phyloP scores from a whole-genome alignment of 345 rosid species.

The Bruguiera parviflora region DNA sequence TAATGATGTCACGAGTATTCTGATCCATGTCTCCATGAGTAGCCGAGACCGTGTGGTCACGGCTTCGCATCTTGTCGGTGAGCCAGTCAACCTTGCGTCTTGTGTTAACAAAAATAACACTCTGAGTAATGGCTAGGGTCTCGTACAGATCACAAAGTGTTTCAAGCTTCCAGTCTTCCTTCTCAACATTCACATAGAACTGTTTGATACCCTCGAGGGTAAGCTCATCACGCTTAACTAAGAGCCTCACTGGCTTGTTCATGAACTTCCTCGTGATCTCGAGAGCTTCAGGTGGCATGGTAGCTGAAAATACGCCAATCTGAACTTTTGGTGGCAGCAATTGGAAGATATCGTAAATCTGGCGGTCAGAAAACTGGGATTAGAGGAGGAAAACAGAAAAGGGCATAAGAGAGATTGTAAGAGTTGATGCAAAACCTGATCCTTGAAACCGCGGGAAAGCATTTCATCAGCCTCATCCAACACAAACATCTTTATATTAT shows the following conservation, averaged over 20 bases:
- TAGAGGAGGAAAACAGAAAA: not conserved
- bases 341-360: constrained; percentile 33
- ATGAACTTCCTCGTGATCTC: constrained; percentile 33
- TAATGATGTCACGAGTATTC: constrained; percentile 51
- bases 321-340: constrained; percentile 31
- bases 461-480: constrained; percentile 96
- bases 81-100: constrained; percentile 36
- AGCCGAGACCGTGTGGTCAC: constrained; percentile 33
- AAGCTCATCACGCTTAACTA: constrained; percentile 35
- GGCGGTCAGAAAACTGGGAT: not conserved
- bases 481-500: constrained; percentile 78
- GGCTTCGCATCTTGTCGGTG: constrained; percentile 32
- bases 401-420: not conserved
- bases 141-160: constrained; percentile 30
- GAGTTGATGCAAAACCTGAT: constrained; percentile 45
- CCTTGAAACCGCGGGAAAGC: constrained; percentile 96
- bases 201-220: constrained; percentile 34
- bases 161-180: constrained; percentile 31
- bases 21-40: constrained; percentile 43
- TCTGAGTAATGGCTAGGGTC: constrained; percentile 32
- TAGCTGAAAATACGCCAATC: constrained; percentile 31
- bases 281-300: constrained; percentile 35
- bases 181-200: constrained; percentile 27
- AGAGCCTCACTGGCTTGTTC: constrained; percentile 37
- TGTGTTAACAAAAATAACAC: constrained; percentile 33